Evolutionary conservation across 2,329 filamentous ascomycete genomes (phyloP).

Genomic region (Penicillium sp.): DNA sequence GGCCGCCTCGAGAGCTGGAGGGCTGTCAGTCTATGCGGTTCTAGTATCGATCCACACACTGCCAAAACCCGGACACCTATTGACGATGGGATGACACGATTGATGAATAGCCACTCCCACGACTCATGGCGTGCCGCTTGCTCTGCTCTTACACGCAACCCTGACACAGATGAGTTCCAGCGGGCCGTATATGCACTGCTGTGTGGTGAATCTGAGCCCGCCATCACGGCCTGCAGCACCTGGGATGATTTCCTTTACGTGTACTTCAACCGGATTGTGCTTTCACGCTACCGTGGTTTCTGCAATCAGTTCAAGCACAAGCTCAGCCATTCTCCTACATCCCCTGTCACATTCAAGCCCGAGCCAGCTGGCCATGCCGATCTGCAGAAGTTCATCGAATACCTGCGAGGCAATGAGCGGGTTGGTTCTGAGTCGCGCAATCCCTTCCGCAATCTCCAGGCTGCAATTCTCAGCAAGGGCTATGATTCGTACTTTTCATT

Average conservation of each 20-base stretch:
- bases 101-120: conserved; percentile 43
- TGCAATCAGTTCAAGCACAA: conserved; percentile 46
- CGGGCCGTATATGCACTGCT: conserved; percentile 86
- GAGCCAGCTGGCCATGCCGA: conserved; percentile 51
- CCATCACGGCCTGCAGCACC: conserved; percentile 71
- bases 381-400: conserved; percentile 40
- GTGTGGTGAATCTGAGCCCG: conserved; percentile 77
- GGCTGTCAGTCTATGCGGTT: conserved; percentile 74
- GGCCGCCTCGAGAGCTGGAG: conserved; percentile 88
- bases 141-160: conserved; percentile 56
- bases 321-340: conserved; percentile 54
- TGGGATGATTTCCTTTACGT: conserved; percentile 89
- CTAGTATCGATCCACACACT: conserved; percentile 33
- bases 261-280: conserved; percentile 81
- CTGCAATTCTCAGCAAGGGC: conserved; percentile 43
- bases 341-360: conserved; percentile 56
- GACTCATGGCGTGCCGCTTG: conserved; percentile 41
- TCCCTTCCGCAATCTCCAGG: conserved; percentile 47
- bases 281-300: conserved; percentile 76
- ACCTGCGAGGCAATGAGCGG: conserved; percentile 35
- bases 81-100: conserved; percentile 39
- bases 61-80: conserved; percentile 30
- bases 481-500: conserved; percentile 44
- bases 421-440: conserved; percentile 42
- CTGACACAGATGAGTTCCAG: conserved; percentile 74